These are phyloP conservation scores for Diaporthe batatas DNA, from an alignment of 2,329 filamentous ascomycete species.

Conservation along the genomic window DNA sequence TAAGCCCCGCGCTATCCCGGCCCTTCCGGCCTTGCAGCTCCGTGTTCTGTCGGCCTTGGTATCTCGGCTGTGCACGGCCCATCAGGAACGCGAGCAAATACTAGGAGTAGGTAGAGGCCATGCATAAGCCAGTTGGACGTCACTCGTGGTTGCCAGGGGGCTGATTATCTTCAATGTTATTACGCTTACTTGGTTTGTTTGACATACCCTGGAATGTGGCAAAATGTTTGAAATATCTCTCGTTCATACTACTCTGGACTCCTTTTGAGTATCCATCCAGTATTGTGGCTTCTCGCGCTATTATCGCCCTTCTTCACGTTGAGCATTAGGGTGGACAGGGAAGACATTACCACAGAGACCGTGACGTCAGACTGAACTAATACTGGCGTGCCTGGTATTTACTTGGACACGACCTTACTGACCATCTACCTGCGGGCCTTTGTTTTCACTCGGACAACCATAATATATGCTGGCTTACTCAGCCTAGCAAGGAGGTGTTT, in stretches of 20 bases:
- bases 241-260: background rate
- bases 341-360: background rate
- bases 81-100: too few species aligned
- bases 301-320: background rate
- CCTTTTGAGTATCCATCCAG: rapidly evolving
- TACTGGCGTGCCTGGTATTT: background rate
- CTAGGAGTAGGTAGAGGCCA: too few species aligned
- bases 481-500: too few species aligned
- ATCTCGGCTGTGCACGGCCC: background rate
- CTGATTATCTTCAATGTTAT: background rate
- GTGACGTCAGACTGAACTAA: background rate
- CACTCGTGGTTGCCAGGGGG: background rate
- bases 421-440: too few species aligned
- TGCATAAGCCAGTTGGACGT: background rate
- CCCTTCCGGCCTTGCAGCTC: slow-evolving; percentile 12
- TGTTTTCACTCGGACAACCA: too few species aligned
- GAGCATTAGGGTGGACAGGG: background rate
- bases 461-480: too few species aligned
- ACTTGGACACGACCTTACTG: too few species aligned
- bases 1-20: slow-evolving; percentile 23
- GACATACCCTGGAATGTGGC: background rate
- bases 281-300: too few species aligned
- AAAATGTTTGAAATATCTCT: background rate
- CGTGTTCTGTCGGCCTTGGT: slow-evolving; percentile 16
- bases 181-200: background rate